Base-by-base conservation (phyloP, 345 rosid genomes). In the Geranium rotundifolium region DNA sequence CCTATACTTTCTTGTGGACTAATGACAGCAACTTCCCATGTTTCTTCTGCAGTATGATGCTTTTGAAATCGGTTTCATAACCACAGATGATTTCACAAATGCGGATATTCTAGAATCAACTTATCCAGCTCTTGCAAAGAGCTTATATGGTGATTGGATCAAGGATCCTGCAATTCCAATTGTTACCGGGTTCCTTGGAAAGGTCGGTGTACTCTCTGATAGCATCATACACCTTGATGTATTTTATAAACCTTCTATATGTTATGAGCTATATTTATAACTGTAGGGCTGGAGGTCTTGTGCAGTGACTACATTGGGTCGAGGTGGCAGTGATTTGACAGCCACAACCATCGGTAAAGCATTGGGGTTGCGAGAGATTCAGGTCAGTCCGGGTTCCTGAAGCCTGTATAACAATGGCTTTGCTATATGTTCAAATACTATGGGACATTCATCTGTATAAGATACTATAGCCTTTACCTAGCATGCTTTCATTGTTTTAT, bases 251-350 rank as follows among this genome's bases (percentile, higher is more conserved):
- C 50, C 50, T 41, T 4, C 50, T 41, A 12, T 41, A 41, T 41
- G 50, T 41, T 41, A 4, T 41, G 15, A 12, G 29, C 16, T 57
- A 31, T 12, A 30, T 55, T 67, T 64, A 7, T 61, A 59, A 74
- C 66, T 61, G 58, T 56, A 93, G 99, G 97, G 97, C 55, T 93
- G 96, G 92, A 86, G 82, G 81, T 75, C 99, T 71, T 72, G 90
- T 80, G 99, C 90, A 64, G 76, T 88, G 70, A 93, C 99, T 65
- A 93, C 99, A 7, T 73, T 93, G 60, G 99, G 99, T 60, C 79
- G 99, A 65, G 99, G 99, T 67, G 99, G 99, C 59, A 93, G 99
- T 74, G 99, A 93, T 77, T 82, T 93, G 79, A 90, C 99, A 8
- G 99, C 97, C 69, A 93, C 99, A 67, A 86, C 96, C 58, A 93